Base-by-base conservation (phyloP, 2,329 filamentous ascomycete genomes). In the Meredithiella fracta region DNA sequence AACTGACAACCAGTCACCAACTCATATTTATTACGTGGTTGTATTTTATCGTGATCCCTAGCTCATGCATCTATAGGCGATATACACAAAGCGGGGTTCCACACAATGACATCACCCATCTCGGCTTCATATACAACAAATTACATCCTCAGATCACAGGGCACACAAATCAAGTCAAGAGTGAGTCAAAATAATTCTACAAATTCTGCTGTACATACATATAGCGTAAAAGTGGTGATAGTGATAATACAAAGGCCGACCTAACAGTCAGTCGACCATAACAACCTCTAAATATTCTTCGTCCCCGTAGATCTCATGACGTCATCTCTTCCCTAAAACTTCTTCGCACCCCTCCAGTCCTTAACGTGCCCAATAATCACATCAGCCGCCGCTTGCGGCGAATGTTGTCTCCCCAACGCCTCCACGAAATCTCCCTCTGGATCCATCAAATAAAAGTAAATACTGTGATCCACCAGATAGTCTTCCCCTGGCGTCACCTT, bases 391-490 rank as follows among this genome's bases (percentile, higher is more conserved):
- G 87, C 79, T 60, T 92, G 83, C 1, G 91, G 87, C 44, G 87
- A 94, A 70, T 97, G 90, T 70, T 98, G 92, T 60, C 92, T 77
- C 17, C 92, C 92, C 65, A 98, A 82, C 11, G 90, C 94, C 73
- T 98, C 94, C 26, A 98, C 91, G 68, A 98, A 98, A 68, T 98
- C 90, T 20, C 91, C 91, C 63, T 97, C 90, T 0, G 92, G 92
- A 67, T 97, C 92, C 92, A 98, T 98, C 62, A 98, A 72, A 69
- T 98, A 98, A 65, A 98, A 98, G 75, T 98, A 98, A 63, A 98
- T 98, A 69, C 89, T 96, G 72, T 98, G 92, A 68, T 98, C 92
- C 11, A 98, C 92, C 63, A 98, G 70, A 67, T 98, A 98, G 69
- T 98, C 92, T 73, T 96, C 86, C 1, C 91, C 92, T 1, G 89